Evolutionary conservation across 169 alveolate genomes (phyloP), one percentile per base, ranked within the genome.

Genomic region (Plasmodium gonderi): DNA sequence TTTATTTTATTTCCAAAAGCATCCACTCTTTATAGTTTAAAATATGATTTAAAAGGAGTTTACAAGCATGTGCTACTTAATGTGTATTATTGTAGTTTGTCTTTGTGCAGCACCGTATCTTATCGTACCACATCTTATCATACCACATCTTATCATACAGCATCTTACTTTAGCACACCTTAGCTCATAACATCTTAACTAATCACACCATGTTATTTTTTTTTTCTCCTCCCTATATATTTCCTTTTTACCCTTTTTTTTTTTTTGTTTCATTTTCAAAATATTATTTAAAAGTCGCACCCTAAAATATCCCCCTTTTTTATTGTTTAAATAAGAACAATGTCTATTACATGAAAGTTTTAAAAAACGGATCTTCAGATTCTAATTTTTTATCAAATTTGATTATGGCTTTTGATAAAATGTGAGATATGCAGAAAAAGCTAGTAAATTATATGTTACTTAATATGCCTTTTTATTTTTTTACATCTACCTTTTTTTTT

Each of bases 201-300:
- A 60, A 20, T 76, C 78, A 69, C 77, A 31, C 31, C 77, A 38
- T 51, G 14, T 42, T 42, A n/a, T 76, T 36, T 17, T 60, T 20
- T 29, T 29, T 47, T 64, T 11, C 72, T 29, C 47, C 54, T 4
- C 23, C 49, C 54, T 31, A n/a, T n/a, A n/a, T n/a, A n/a, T 23
- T 42, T 17, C 8, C 44, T 42, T 42, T 76, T 51, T 79, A 31
- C 8, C 65, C 44, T 79, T 49, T 54, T 33, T 51, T 36, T 74
- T 79, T 8, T 74, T 72, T 83, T 69, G 81, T 69, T 83, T 76
- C 54, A 69, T 69, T 83, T 83, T 69, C 64, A 67, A 69, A 69
- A 23, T 49, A 6, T 49, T 69, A 47, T 74, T 83, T 45, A 74
- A 83, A 83, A 3, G 26, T 60, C 72, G 26, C 72, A 60, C 38